Evolutionary conservation across 441 rosid species (phyloP).

Genomic region (Dalechampia spathulata): DNA sequence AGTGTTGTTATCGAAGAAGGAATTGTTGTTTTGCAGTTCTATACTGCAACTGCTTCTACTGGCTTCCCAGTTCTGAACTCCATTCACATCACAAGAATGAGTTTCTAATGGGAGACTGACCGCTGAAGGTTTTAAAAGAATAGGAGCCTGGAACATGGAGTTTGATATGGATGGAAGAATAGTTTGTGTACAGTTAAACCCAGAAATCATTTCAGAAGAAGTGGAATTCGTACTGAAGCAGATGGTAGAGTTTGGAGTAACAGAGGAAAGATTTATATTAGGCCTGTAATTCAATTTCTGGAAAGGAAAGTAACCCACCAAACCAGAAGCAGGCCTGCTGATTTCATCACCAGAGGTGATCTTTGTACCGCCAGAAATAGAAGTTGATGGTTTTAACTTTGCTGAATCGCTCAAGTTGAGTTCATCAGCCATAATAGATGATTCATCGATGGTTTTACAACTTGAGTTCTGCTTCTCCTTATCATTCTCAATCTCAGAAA

Average conservation of each 20-base stretch:
- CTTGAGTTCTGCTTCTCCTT: conserved; percentile 19
- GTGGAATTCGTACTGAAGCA: conserved; percentile 33
- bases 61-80: no score
- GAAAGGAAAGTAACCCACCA: conserved; percentile 38
- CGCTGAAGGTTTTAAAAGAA: conserved; percentile 43
- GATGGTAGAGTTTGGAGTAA: conserved; percentile 22
- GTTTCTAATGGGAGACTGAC: conserved; percentile 35
- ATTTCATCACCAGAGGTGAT: no score
- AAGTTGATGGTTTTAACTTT: no score
- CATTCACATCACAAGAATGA: conserved; percentile 26
- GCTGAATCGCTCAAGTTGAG: no score
- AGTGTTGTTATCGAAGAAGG: no score
- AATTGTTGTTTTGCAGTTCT: no score
- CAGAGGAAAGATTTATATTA: no score
- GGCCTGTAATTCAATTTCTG: conserved; percentile 45
- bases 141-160: conserved; percentile 34
- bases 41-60: no score
- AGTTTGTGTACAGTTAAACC: conserved; percentile 16
- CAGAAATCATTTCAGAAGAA: conserved; percentile 26
- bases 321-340: no score
- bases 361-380: no score
- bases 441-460: conserved; percentile 21
- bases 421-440: conserved; percentile 18
- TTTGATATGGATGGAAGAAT: conserved; percentile 22
- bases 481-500: conserved; percentile 38